A percentile compares a stretch with the other conserved stretches of the same genome.
Conservation (phyloP, 208 protist species). For the Leishmania tarentolae region DNA sequence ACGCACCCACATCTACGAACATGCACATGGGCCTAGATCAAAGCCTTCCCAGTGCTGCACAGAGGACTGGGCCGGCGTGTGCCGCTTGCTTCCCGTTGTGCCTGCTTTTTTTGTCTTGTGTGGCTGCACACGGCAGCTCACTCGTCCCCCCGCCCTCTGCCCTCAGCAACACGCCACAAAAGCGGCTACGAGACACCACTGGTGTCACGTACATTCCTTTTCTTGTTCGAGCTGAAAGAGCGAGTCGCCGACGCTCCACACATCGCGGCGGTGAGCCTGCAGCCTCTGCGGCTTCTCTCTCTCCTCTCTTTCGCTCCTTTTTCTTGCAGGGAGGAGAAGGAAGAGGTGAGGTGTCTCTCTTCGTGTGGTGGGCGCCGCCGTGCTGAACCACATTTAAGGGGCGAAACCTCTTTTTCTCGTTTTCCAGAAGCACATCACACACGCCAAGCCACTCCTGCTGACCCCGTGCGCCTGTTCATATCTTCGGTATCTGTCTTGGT, state of each 20-base stretch:
- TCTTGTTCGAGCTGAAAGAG: neutral
- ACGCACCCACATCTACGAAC: conserved; percentile 14
- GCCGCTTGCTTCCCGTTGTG: neutral
- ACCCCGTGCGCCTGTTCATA: neutral
- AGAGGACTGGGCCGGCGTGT: neutral
- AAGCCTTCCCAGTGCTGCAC: neutral
- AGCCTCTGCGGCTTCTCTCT: neutral
- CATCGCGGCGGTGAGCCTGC: neutral
- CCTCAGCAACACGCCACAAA: neutral
- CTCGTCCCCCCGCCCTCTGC: neutral
- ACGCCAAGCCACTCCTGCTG: neutral
- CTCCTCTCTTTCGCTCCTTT: too few species aligned
- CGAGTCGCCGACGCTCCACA: neutral
- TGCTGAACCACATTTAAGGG: neutral
- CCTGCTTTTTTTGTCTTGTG: neutral
- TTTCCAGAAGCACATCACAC: neutral
- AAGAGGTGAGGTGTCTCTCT: neutral
- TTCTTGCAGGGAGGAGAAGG: neutral
- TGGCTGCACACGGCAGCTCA: neutral
- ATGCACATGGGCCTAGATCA: conserved; percentile 12
- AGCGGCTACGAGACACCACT: neutral
- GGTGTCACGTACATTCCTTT: neutral
- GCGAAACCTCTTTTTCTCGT: neutral
- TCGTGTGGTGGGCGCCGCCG: neutral
- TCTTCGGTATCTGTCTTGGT: neutral